These are phyloP conservation scores for Aspergillus funiculosus DNA, from an alignment of 495 filamentous ascomycete species.

Conservation along the genomic window DNA sequence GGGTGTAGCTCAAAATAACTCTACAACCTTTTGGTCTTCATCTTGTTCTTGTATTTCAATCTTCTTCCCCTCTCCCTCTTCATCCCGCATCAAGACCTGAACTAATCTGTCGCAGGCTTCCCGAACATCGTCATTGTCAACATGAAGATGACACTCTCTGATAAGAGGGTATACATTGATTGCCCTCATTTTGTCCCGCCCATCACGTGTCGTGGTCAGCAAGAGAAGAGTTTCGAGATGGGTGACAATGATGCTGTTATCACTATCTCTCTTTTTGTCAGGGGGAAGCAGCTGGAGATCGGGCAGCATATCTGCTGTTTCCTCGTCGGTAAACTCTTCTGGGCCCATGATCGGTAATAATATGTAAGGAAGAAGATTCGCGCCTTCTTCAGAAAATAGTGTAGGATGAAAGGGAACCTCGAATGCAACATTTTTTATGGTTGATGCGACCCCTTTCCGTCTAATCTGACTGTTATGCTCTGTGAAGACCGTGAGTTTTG, in stretches of 20 bases:
- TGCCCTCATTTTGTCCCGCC: slow-evolving; percentile 63
- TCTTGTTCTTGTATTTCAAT: slow-evolving; percentile 22
- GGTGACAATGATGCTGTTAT: slow-evolving; percentile 67
- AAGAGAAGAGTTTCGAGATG: slow-evolving; percentile 84
- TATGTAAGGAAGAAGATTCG: slow-evolving; percentile 81
- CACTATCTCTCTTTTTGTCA: slow-evolving; percentile 77
- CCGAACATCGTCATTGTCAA: slow-evolving; percentile 72
- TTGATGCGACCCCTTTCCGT: slow-evolving; percentile 82
- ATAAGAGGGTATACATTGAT: slow-evolving; percentile 86
- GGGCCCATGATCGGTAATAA: slow-evolving; percentile 61
- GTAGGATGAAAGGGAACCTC: slow-evolving; percentile 63
- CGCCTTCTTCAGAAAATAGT: slow-evolving; percentile 66
- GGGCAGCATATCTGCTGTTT: slow-evolving; percentile 71
- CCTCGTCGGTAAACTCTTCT: slow-evolving; percentile 56
- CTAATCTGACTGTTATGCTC: slow-evolving; percentile 75
- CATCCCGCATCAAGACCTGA: slow-evolving; percentile 86
- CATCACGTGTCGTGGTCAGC: slow-evolving; percentile 71
- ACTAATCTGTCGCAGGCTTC: slow-evolving; percentile 87
- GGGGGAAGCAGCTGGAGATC: slow-evolving; percentile 84
- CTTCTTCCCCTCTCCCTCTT: slow-evolving; percentile 33
- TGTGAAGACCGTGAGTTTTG: slow-evolving; percentile 87
- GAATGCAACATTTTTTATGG: slow-evolving; percentile 81
- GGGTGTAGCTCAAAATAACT: slow-evolving; percentile 17
- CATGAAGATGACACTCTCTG: slow-evolving; percentile 73
- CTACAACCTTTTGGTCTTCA: slow-evolving; percentile 36